Conservation (phyloP, 2,329 filamentous ascomycete species). For the Endoconidiophora polonica region DNA sequence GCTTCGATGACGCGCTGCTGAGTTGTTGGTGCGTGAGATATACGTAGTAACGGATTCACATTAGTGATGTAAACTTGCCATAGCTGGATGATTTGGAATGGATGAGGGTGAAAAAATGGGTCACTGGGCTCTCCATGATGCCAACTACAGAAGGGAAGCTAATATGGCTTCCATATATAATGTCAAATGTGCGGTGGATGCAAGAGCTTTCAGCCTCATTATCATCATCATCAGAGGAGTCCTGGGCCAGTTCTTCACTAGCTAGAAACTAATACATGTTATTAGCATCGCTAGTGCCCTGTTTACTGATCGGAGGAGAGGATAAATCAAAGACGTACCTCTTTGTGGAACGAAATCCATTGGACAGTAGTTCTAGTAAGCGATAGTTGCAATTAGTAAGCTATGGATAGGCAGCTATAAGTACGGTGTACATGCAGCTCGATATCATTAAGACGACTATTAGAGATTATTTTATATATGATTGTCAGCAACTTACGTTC, state of each 20-base stretch:
- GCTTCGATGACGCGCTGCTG: slow-evolving; percentile 49
- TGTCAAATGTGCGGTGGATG: slow-evolving; percentile 42
- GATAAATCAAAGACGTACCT: slow-evolving; percentile 24
- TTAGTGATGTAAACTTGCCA: slow-evolving; percentile 58
- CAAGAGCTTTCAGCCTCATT: slow-evolving; percentile 31
- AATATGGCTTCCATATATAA: slow-evolving; percentile 38
- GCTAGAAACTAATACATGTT: slow-evolving; percentile 27
- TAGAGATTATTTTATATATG: too few species aligned
- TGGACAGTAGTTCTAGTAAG: slow-evolving; percentile 15
- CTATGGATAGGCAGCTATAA: background rate
- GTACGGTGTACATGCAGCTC: too few species aligned
- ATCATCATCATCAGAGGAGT: slow-evolving; percentile 35
- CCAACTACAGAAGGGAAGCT: slow-evolving; percentile 42
- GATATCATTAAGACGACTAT: too few species aligned
- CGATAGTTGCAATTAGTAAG: background rate
- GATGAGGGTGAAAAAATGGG: slow-evolving; percentile 32
- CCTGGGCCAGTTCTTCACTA: slow-evolving; percentile 30
- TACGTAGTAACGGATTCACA: slow-evolving; percentile 50
- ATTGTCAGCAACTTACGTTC: too few species aligned
- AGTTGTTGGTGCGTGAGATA: slow-evolving; percentile 49
- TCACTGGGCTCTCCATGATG: slow-evolving; percentile 26
- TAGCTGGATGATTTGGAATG: slow-evolving; percentile 43
- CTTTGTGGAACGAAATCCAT: slow-evolving; percentile 36
- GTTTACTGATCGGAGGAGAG: background rate
- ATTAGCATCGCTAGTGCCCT: background rate